Evolutionary conservation across 495 filamentous ascomycete genomes (phyloP).

Genomic region (Hypomontagnella submonticulosa): DNA sequence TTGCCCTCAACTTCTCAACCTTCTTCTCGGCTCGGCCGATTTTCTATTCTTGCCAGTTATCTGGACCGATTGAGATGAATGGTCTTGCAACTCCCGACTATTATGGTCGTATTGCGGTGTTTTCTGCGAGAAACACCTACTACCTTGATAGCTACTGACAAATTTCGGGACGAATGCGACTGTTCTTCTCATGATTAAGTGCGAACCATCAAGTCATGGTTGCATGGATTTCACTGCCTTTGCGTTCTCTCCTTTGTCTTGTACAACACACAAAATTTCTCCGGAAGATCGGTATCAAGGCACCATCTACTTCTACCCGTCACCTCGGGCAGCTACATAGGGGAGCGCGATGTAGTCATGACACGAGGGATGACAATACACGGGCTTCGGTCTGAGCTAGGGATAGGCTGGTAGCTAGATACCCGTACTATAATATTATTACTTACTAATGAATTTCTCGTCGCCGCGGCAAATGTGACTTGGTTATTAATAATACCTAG

Average conservation of each 20-base stretch:
- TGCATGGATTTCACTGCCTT: neutral
- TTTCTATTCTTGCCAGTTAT: conserved; percentile 7
- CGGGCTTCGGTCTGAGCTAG: neutral
- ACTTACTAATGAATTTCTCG: neutral
- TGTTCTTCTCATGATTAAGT: conserved; percentile 10
- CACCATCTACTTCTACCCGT: conserved; percentile 6
- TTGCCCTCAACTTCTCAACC: too few relatives aligned
- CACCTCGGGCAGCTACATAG: neutral
- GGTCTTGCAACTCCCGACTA: neutral
- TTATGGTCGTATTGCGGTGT: neutral
- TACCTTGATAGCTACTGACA: neutral
- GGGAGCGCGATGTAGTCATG: neutral
- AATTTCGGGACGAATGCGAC: neutral
- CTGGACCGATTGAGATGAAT: conserved; percentile 3
- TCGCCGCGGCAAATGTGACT: too few relatives aligned
- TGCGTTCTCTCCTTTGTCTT: neutral
- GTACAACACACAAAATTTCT: neutral
- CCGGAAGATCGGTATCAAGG: neutral
- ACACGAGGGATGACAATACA: conserved; percentile 5
- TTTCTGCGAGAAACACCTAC: neutral
- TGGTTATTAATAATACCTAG: too few relatives aligned
- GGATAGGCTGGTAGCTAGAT: conserved; percentile 16
- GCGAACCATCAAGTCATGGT: conserved; percentile 3
- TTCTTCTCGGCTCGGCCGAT: too few relatives aligned
- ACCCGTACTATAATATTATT: conserved; percentile 7